Evolutionary conservation across 192 early-diverging fungal species (phyloP), one percentile per base, ranked within the genome.

Genomic region (Kickxella alabastrina): DNA sequence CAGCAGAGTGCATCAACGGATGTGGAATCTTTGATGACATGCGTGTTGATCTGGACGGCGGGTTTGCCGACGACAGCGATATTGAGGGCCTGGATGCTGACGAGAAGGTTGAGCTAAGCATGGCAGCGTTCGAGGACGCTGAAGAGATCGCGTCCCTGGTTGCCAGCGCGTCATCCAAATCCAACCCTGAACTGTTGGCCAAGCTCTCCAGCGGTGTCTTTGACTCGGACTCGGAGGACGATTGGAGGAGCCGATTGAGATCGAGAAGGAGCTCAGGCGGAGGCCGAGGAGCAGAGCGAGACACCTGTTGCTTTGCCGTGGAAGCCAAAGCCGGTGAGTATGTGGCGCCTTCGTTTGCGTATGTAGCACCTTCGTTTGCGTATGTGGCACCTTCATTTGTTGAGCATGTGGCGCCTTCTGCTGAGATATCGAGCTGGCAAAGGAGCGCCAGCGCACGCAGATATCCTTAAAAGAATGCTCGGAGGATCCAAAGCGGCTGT

Each of bases 161-260:
- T 0, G 43, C 69, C 17, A 57, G 29, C 6, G 36, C 53, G 7
- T 21, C 42, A 9, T 38, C 62, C 19, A 36, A 34, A 5, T 26
- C 49, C 31, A 41, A 42, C 10, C 58, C 62, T n/a, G 63, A 57
- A 24, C 54, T 66, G 9, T 49, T 54, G 51, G 70, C 62, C 19
- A 74, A 74, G 54, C 63, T 74, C 10, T 62, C 59, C 4, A 66
- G 63, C 43, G 63, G 59, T 17, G 59, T 42, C 10, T 74, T 74
- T 46, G 70, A 74, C 37, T 74, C 70, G 7, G 58, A 58, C 34
- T 60, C 57, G 5, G 63, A 62, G 23, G 52, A 50, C 9, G 58
- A 65, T 6, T n/a, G n/a, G n/a, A n/a, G n/a, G n/a, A n/a, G n/a
- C n/a, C n/a, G n/a, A n/a, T n/a, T n/a, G n/a, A n/a, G n/a, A n/a